Conservation (phyloP, 495 filamentous ascomycete species). For the Platismatia glauca region DNA sequence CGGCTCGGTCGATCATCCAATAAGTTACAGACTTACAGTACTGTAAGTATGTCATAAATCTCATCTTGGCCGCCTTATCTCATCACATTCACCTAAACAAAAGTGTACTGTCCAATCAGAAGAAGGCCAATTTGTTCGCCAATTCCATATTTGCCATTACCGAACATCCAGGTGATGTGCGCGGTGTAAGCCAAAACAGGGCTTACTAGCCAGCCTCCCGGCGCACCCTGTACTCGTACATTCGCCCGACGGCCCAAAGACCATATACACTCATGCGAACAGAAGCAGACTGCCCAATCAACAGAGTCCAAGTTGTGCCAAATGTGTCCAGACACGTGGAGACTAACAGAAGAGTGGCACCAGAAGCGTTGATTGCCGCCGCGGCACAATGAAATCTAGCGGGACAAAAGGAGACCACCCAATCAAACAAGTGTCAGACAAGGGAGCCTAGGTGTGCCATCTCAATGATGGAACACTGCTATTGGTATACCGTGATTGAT, state of each 20-base stretch:
- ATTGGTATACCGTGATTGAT: neutral
- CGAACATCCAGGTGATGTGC: neutral
- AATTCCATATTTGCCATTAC: neutral
- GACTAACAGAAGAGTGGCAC: too few relatives aligned
- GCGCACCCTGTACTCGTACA: neutral
- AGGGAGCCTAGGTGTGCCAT: neutral
- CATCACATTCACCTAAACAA: neutral
- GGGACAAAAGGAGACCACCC: constrained; percentile 11
- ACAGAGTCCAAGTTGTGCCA: too few relatives aligned
- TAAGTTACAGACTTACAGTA: too few relatives aligned
- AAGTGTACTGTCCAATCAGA: constrained; percentile 10
- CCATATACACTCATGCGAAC: constrained; percentile 5
- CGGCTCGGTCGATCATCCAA: neutral
- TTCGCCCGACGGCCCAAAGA: neutral
- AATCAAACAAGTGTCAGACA: neutral
- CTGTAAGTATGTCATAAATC: too few relatives aligned
- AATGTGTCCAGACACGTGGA: too few relatives aligned
- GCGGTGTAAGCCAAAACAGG: neutral
- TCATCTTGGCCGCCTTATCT: too few relatives aligned
- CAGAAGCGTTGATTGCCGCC: too few relatives aligned
- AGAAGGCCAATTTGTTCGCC: neutral
- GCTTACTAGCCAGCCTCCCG: neutral
- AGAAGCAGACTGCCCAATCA: constrained; percentile 18
- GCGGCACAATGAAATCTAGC: neutral
- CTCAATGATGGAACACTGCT: neutral